Evolutionary conservation across 73 alveolate species (phyloP).

Genomic region (Breviolum minutum): DNA sequence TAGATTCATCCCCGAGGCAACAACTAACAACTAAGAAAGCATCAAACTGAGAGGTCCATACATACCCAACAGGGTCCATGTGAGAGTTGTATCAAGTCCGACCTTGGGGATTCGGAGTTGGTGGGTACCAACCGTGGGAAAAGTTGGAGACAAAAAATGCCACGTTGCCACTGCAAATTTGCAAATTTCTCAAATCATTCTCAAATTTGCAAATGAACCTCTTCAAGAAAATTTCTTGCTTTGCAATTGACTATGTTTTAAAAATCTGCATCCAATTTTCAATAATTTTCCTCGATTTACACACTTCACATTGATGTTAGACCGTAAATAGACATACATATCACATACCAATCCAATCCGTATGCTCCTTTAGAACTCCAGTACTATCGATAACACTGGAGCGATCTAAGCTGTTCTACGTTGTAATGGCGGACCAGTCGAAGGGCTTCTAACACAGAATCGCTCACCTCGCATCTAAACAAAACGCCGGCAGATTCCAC

Average conservation of each 20-base stretch:
- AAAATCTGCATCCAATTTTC: too few relatives aligned
- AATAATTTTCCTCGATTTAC: too few relatives aligned
- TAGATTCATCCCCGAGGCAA: too few relatives aligned
- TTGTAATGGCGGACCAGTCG: conserved; percentile 77
- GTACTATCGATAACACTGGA: too few relatives aligned
- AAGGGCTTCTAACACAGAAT: conserved; percentile 69
- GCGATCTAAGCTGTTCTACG: neutral
- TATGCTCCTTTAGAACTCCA: too few relatives aligned
- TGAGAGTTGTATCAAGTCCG: conserved; percentile 87
- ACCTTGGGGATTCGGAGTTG: too few relatives aligned
- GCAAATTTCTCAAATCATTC: neutral
- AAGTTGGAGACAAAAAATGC: neutral
- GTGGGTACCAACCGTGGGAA: too few relatives aligned
- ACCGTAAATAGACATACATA: neutral
- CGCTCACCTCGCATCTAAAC: conserved; percentile 34
- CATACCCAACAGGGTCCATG: conserved; percentile 94
- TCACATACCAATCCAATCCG: too few relatives aligned
- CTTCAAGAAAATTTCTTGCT: too few relatives aligned
- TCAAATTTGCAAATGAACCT: too few relatives aligned
- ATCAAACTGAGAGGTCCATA: neutral
- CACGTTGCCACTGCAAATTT: too few relatives aligned
- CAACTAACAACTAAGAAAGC: neutral
- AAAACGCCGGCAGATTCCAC: neutral
- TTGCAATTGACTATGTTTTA: too few relatives aligned
- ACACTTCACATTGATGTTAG: neutral